These are phyloP conservation scores for Mycosphaerella sp. DNA, from an alignment of 2,329 filamentous ascomycete species.

Conservation along the genomic window DNA sequence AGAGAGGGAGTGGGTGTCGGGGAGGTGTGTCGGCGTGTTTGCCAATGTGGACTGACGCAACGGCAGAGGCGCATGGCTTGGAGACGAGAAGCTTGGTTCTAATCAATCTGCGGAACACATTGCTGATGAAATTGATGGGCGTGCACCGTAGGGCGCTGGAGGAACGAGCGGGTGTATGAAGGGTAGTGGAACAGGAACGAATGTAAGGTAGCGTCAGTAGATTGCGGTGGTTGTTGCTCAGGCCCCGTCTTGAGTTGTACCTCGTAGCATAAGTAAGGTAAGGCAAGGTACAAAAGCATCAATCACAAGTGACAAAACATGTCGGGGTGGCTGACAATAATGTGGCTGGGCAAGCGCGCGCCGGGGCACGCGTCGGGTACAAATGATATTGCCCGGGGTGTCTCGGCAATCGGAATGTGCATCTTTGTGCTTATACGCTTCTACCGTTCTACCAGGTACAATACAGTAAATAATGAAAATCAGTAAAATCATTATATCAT, in stretches of 20 bases:
- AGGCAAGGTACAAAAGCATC: neutral
- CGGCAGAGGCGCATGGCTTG: slow-evolving; percentile 4
- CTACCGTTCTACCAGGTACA: too few relatives aligned
- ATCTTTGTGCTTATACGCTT: too few relatives aligned
- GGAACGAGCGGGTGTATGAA: neutral
- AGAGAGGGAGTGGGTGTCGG: neutral
- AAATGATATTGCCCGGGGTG: neutral
- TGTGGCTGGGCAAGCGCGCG: neutral
- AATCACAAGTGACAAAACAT: neutral
- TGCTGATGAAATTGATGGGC: neutral
- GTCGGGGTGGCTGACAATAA: neutral
- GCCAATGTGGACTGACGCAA: slow-evolving; percentile 8
- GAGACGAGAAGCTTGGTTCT: slow-evolving; percentile 2
- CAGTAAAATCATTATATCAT: too few relatives aligned
- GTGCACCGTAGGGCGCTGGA: neutral
- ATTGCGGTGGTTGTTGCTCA: too few relatives aligned
- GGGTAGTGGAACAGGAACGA: too few relatives aligned
- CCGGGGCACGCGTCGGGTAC: neutral
- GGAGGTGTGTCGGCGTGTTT: neutral
- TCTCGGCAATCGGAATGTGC: too few relatives aligned
- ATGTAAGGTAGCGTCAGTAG: too few relatives aligned
- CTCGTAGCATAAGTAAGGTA: too few relatives aligned
- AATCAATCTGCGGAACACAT: neutral
- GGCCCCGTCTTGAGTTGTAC: too few relatives aligned
- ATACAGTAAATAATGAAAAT: too few relatives aligned